Base-by-base conservation (phyloP, 2,329 filamentous ascomycete species). In the Penicillium expansum region DNA sequence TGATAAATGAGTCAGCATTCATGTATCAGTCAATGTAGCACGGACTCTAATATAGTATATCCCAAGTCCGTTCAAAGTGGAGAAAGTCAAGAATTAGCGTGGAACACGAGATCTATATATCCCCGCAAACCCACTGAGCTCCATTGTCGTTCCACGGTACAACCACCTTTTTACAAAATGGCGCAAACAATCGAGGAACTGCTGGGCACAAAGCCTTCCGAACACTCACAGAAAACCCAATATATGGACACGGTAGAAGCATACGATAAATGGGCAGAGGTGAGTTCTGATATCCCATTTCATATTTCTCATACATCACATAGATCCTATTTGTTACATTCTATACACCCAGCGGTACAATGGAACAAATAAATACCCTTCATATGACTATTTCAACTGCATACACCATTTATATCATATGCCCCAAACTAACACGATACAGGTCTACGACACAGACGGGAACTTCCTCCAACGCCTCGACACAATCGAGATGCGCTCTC, bases 401-500 rank as follows among this genome's bases (percentile, higher is more conserved):
- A n/a, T 5, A 10, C 4, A 42, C 4, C 13, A 27, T 24, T 5
- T 38, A 24, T 5, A 2, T 5, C 3, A 24, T 16, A 42, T n/a
- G n/a, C 22, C 37, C 37, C 39, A 11, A 18, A 33, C 43, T 55
- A 16, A 45, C 29, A 13, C 7, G 27, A 39, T 37, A 52, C 4
- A 77, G 57, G 75, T 85, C 42, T 89, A 88, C 73, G 86, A 89
- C 70, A 82, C 77, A 32, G 85, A 89, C 61, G 83, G 82, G 32
- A 89, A 88, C 67, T 85, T 88, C 68, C 77, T 89, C 1, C 86
- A 88, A 73, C 79, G 80, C 1, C 78, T 88, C 18, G 86, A 89
- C 67, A 82, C 83, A 38, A 61, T 80, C 14, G 81, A 86, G 65
- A 78, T 88, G 63, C 67, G 71, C 14, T 65, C 66, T 1, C 67